Percentiles rank a stretch among this genome's conserved stretches.
These are phyloP conservation scores for Podaxis carcinomalis DNA, from an alignment of 768 basidiomycete genomes.

Conservation along the genomic window DNA sequence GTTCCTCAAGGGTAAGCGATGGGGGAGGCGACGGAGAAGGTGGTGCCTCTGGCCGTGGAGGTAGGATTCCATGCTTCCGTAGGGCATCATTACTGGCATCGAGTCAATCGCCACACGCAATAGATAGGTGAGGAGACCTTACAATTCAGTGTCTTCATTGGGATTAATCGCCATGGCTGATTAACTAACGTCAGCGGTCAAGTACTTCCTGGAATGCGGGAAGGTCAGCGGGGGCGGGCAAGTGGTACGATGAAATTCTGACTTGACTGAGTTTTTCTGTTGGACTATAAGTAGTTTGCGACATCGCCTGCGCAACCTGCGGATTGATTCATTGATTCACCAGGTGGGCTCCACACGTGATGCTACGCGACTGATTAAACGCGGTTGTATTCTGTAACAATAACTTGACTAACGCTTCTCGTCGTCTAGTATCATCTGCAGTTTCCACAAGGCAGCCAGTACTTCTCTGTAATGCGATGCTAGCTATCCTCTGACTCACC, in stretches of 20 bases:
- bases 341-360: neutral
- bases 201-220: neutral
- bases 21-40: slow-evolving; percentile 76
- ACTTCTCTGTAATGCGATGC: neutral
- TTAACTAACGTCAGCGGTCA: neutral
- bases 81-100: slow-evolving; percentile 84
- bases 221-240: neutral
- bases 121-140: slow-evolving; percentile 22
- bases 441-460: neutral
- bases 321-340: neutral
- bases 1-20: slow-evolving; percentile 65
- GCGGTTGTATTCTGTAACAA: neutral
- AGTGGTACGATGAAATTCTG: neutral
- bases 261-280: neutral
- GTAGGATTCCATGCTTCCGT: slow-evolving; percentile 88
- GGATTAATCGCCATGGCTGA: slow-evolving; percentile 66
- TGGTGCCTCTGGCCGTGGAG: slow-evolving; percentile 63
- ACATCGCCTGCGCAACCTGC: slow-evolving; percentile 12
- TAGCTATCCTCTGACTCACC: neutral
- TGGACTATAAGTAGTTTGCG: neutral
- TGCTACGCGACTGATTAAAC: neutral
- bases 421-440: neutral
- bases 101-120: neutral
- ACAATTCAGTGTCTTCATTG: slow-evolving; percentile 97
- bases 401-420: neutral